Base-by-base conservation (phyloP, 2,329 filamentous ascomycete species). In the Dryadomyces quercivorus region DNA sequence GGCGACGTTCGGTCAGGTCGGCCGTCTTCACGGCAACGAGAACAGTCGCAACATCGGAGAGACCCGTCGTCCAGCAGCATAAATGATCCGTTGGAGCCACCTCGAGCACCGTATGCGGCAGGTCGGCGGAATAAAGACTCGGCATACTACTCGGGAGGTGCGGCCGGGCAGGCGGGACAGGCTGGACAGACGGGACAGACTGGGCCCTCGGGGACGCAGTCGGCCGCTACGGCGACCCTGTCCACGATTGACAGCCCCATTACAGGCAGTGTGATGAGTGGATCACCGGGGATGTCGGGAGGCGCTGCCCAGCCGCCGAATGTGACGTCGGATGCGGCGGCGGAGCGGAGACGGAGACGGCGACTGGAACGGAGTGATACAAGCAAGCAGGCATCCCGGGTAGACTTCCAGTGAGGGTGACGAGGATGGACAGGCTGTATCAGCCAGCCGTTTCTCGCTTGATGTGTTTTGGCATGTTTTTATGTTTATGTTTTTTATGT, bases 51-150 rank as follows among this genome's bases (percentile, higher is more conserved):
- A 12, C 46, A 21, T 8, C 26, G 31, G 8, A 6, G 26, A n/a
- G 31, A 50, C 18, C 48, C 48, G 15, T 40, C 49, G 5, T 34
- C 21, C n/a, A 51, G 38, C 38, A 51, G 34, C 18, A 21, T 42
- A 5, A 63, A 82, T 1, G 74, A 73, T 12, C 79, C 79, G 5
- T 63, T 82, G 2, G 74, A 73, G 12, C 79, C 79, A 2, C 80
- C 81, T 0, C 74, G 76, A 55, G 77, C 81, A 10, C 71, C 77
- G 6, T 81, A 79, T 61, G 76, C 78, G 5, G 74, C 71, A 45
- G 73, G 72, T 0, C 69, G 70, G 56, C 72, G 73, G 61, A 69
- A 67, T 2, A 84, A 82, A 61, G 81, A 84, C 62, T 81, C 78
- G 47, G 77, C 78, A 9, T 83, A 84, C 61, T 83, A 81, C 62